Conservation (phyloP, 257 asterid species). For the Nicotiana tomentosiformis region DNA sequence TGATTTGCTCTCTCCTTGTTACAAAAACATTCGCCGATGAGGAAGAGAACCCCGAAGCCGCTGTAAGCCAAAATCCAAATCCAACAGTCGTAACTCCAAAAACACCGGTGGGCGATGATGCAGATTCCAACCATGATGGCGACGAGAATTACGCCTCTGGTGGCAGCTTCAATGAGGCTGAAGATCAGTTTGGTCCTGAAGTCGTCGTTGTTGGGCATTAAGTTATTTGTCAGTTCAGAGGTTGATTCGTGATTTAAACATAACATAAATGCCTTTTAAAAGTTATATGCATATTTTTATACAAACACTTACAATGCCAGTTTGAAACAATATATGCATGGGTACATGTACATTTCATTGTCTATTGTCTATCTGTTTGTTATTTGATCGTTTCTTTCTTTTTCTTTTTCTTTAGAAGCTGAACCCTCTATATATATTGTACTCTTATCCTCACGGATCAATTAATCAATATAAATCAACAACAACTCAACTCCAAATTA, state of each 20-base stretch:
- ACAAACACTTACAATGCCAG: neutral
- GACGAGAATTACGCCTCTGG: neutral
- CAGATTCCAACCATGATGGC: neutral
- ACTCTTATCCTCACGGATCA: too few species aligned
- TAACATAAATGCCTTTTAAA: neutral
- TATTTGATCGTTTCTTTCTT: too few species aligned
- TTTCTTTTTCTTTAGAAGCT: too few species aligned
- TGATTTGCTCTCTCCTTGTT: constrained; percentile 8
- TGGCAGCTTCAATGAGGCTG: neutral
- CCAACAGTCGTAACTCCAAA: neutral
- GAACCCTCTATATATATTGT: too few species aligned
- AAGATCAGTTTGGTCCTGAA: neutral
- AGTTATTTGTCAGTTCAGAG: neutral
- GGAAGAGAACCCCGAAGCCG: neutral
- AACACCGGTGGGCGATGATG: neutral
- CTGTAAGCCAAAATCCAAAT: neutral
- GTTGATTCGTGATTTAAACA: neutral
- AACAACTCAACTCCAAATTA: neutral
- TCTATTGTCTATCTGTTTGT: too few species aligned
- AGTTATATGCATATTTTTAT: neutral
- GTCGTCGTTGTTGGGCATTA: neutral
- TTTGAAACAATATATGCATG: neutral
- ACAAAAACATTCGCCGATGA: constrained; percentile 6
- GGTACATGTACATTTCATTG: too few species aligned
- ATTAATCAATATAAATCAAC: neutral